These are phyloP conservation scores for Eutrema heterophyllum DNA, from an alignment of 345 rosid genomes.

Conservation along the genomic window DNA sequence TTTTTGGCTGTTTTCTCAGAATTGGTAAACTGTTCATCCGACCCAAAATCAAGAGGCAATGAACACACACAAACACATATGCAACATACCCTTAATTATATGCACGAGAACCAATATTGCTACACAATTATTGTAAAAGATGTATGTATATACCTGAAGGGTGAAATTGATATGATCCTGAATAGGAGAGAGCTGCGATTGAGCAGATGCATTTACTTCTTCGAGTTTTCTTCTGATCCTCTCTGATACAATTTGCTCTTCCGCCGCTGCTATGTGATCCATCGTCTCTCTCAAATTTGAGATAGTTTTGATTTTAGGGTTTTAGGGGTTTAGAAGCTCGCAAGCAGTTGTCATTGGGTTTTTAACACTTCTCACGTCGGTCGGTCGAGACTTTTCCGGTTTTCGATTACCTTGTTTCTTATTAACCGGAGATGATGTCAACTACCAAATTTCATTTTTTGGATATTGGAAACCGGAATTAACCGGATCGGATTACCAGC, in stretches of 20 bases:
- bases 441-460: not conserved
- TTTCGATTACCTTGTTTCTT: not conserved
- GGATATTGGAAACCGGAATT: not conserved
- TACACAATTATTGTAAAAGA: not conserved
- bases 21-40: not conserved
- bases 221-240: conserved; percentile 59
- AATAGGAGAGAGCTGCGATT: conserved; percentile 64
- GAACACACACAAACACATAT: conserved; percentile 2
- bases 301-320: conserved; percentile 13
- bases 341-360: not conserved
- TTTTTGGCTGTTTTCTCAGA: not conserved
- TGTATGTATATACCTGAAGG: conserved; percentile 54
- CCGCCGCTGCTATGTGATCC: conserved; percentile 67
- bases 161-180: conserved; percentile 88
- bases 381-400: not conserved
- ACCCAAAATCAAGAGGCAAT: not conserved
- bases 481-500: conserved; percentile 7
- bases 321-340: conserved; percentile 11
- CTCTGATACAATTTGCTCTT: conserved; percentile 57
- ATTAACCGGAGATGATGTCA: conserved; percentile 1
- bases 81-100: not conserved
- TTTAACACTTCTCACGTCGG: not conserved
- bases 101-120: not conserved
- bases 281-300: conserved; percentile 29
- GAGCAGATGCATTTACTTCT: conserved; percentile 62